Base-by-base conservation (phyloP, 1,284 basidiomycete genomes). In the Athelia sp. region DNA sequence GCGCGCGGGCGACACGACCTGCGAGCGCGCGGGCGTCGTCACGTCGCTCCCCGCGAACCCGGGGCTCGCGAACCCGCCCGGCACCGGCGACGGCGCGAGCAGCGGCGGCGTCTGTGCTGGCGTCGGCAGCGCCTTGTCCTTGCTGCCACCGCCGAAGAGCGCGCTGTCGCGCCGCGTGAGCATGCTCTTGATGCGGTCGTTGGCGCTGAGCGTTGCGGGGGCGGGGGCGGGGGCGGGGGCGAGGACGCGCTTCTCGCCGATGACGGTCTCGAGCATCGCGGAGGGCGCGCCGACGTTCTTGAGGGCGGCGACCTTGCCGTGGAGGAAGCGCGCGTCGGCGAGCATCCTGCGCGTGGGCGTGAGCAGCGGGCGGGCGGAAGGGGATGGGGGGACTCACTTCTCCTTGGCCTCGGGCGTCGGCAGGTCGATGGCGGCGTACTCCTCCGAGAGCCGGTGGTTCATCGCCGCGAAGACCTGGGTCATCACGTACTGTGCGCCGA, bases 401-500 rank as follows among this genome's bases (percentile, higher is more conserved):
- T 83, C 79, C 69, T 94, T 96, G 15, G 89, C 92, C 49, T 85
- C 87, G 51, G 83, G 80, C 56, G 77, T 82, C 49, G 87, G 90
- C 38, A 97, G 71, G 55, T 93, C 88, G 46, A 96, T 82, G 61
- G 78, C 82, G 43, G 73, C 73, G 65, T 87, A 96, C 64, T 93
- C 90, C 61, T 94, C 90, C 35, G 85, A 84, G 10, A 98, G 73
- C 43, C 89, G 82, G 63, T 89, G 84, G 64, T 93, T 93, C 65
- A 96, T 93, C n/a, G 90, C 84, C 19, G 86, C 87, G 55, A 95
- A 87, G 14, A 97, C 93, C 64, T 95, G 90, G 26, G 84, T 82
- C 89, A 96, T 94, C 59, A 98, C 91, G 62, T 79, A 81, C 89
- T 94, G 61, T 40, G 53, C 47, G 43, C 45, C 50, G 21, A 58